Base-by-base conservation (phyloP, 495 filamentous ascomycete genomes). In the Platismatia glauca region DNA sequence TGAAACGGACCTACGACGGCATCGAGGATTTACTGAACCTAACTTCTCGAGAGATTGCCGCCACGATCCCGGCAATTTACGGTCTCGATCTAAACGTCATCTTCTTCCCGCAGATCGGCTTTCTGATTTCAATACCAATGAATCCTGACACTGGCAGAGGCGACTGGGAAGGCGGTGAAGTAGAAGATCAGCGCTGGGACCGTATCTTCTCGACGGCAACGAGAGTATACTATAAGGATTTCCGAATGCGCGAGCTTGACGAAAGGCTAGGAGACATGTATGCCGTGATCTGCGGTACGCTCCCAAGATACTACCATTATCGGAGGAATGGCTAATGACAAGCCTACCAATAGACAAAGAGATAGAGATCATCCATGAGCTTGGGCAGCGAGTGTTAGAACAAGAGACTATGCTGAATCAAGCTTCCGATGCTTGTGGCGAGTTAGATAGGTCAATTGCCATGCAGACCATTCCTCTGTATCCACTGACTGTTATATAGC, bases 91-190 rank as follows among this genome's bases (percentile, higher is more conserved):
- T 97, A 74, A 89, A 89, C 61, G 85, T 88, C 57, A 87, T 95
- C 27, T 92, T 92, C 71, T 90, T 96, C 67, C 91, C 91, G 13
- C 90, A 95, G 69, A 81, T 96, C 18, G 95, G 94, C 4, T 98
- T 95, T 73, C 82, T 97, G 22, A 88, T 91, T 31, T 85, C 86
- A 0, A 85, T 96, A 29, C 80, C 81, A 1, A 72, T 88, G 15
- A 83, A 91, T 67, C 75, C 78, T 22, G 71, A 78, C 9, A 83
- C 81, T 11, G 86, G 86, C 0, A 74, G 79, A 58, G 82, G 85
- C 0, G 76, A 84, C 1, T 97, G 87, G 68, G 78, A 83, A 59
- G 89, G 90, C 7, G 75, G 81, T 44, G 75, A 79, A 0, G 67
- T 76, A 12, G 74, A 78, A 0, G 75, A 78, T 52, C 80, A 82